phyloP scores from a whole-genome alignment of 139 green algal species.

The Pseudopediastrum boryanum region DNA sequence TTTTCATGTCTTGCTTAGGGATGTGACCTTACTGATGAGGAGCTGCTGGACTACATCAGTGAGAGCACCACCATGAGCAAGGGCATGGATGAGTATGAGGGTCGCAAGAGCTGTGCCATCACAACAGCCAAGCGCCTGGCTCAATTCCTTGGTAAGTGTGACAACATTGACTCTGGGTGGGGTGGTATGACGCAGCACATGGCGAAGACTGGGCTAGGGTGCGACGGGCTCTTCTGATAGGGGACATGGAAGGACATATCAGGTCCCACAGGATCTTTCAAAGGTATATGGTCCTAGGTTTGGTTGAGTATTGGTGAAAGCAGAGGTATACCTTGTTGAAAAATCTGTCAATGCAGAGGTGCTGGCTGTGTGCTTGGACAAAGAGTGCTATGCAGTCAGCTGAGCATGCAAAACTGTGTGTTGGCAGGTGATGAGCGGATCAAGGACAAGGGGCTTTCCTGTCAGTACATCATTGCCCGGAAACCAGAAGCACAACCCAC shows the following conservation, averaged over 20 bases:
- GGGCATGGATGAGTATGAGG: constrained; percentile 93
- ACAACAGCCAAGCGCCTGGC: constrained; percentile 88
- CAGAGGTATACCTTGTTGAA: too few relatives aligned
- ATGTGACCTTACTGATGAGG: constrained; percentile 82
- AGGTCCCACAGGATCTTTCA: too few relatives aligned
- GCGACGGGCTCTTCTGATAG: too few relatives aligned
- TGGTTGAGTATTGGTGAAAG: too few relatives aligned
- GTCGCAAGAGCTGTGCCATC: constrained; percentile 90
- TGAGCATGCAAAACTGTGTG: neutral
- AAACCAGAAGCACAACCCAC: constrained; percentile 71
- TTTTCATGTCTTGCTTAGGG: too few relatives aligned
- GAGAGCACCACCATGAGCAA: constrained; percentile 97
- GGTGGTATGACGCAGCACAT: too few relatives aligned
- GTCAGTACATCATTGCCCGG: constrained; percentile 57
- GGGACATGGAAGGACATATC: too few relatives aligned
- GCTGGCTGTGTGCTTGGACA: too few relatives aligned
- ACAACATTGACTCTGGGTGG: neutral
- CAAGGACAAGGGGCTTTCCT: constrained; percentile 92
- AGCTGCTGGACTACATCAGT: constrained; percentile 93
- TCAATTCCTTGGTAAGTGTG: constrained; percentile 80
- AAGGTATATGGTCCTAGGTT: too few relatives aligned
- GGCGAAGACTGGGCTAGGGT: too few relatives aligned
- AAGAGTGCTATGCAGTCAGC: too few relatives aligned
- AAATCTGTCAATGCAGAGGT: too few relatives aligned
- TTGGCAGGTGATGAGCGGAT: constrained; percentile 77